Evolutionary conservation across 345 rosid genomes (phyloP).

Genomic region (Barbarea vulgaris): DNA sequence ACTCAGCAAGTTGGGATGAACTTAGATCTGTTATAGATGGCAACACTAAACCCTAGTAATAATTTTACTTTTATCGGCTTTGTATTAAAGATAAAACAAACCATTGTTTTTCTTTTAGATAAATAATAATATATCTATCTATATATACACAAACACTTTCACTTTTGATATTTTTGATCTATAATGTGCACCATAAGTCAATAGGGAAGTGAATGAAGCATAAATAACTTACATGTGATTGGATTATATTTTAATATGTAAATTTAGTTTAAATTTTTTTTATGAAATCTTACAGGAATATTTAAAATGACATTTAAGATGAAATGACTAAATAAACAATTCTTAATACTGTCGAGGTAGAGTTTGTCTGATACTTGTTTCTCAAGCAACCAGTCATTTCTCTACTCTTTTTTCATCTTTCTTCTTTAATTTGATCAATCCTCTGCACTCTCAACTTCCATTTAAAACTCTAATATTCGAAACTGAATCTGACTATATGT

Average conservation of each 20-base stretch:
- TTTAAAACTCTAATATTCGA: slow-evolving; percentile 2
- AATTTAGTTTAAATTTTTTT: not conserved
- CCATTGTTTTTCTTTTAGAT: slow-evolving; percentile 6
- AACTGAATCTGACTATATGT: not conserved
- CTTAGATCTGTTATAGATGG: slow-evolving; percentile 62
- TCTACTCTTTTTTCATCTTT: not conserved
- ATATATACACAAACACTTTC: not conserved
- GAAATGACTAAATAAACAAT: not conserved
- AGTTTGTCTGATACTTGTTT: slow-evolving; percentile 17
- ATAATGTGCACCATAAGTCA: not conserved
- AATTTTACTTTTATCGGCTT: not conserved
- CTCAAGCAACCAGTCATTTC: slow-evolving; percentile 3
- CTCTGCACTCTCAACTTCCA: not conserved
- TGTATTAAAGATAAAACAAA: slow-evolving; percentile 23
- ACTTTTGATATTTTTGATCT: not conserved
- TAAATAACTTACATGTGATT: not conserved
- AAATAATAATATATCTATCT: slow-evolving; percentile 2
- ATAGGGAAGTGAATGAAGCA: not conserved
- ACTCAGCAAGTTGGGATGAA: slow-evolving; percentile 70
- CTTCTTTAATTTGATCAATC: slow-evolving; percentile 12
- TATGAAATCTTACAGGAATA: not conserved
- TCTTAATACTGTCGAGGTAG: not conserved
- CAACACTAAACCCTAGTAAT: slow-evolving; percentile 30
- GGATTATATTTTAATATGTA: not conserved
- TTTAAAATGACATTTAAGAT: not conserved